Evolutionary conservation across 306 rosid genomes (phyloP).

Genomic region (Prosopis cineraria): DNA sequence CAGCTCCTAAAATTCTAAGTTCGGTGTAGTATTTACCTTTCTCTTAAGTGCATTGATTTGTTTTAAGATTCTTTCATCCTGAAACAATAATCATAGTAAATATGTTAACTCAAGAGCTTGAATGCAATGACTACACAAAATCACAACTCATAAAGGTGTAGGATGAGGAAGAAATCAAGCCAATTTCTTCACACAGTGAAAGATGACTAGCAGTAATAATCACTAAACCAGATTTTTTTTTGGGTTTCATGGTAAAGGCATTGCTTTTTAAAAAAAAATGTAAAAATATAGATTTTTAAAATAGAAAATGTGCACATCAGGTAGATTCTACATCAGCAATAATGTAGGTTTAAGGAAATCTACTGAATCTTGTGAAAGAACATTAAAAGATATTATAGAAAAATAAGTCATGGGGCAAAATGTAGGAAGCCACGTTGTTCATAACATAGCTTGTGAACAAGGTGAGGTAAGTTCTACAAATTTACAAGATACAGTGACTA

Average conservation of each 20-base stretch:
- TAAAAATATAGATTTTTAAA: not conserved
- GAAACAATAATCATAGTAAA: slow-evolving; percentile 1
- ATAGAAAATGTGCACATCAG: not conserved
- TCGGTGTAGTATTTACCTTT: not conserved
- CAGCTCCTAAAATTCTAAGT: not conserved
- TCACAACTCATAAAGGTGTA: not conserved
- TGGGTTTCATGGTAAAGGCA: not conserved
- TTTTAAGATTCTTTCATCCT: slow-evolving; percentile 11
- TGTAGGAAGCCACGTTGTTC: no score
- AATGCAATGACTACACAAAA: not conserved
- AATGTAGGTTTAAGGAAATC: not conserved
- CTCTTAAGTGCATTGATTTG: not conserved
- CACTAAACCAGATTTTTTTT: not conserved
- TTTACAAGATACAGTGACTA: not conserved
- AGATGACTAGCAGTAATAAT: not conserved
- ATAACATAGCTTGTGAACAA: no score
- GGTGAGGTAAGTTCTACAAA: no score
- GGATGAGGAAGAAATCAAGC: not conserved
- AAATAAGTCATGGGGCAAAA: no score
- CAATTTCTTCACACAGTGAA: not conserved
- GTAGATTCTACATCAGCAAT: not conserved
- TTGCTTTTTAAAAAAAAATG: not conserved
- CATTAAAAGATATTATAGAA: no score
- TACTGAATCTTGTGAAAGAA: not conserved
- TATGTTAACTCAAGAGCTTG: not conserved